Conservation (phyloP, 495 filamentous ascomycete genomes). For the Podospora pseudoanserina region DNA sequence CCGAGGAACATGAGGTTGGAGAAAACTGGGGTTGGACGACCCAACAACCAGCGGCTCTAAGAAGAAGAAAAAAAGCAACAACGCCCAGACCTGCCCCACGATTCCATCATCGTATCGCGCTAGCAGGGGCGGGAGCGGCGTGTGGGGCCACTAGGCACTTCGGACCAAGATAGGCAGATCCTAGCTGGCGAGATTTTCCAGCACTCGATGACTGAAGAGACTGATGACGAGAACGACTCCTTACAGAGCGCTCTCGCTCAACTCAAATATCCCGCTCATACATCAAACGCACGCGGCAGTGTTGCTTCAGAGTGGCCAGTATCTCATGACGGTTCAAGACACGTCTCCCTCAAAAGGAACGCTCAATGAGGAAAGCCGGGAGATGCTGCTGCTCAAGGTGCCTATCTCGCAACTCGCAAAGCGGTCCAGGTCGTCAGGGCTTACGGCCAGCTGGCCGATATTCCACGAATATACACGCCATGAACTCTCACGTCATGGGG, state of each 20-base stretch:
- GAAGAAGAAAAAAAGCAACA: slow-evolving; percentile 13
- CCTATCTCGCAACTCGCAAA: background rate
- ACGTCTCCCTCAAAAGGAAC: background rate
- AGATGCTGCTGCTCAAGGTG: background rate
- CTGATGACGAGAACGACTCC: background rate
- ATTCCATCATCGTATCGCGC: slow-evolving; percentile 10
- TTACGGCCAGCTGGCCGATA: background rate
- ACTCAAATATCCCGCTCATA: background rate
- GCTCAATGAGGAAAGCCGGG: slow-evolving; percentile 8
- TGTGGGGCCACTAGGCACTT: slow-evolving; percentile 23
- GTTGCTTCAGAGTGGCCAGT: background rate
- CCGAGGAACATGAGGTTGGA: slow-evolving; percentile 13
- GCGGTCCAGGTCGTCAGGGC: background rate
- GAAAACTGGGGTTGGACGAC: slow-evolving; percentile 24
- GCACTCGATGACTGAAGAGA: background rate
- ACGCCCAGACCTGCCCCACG: slow-evolving; percentile 16
- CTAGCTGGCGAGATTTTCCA: background rate
- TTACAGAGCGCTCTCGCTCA: background rate
- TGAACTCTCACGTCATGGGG: background rate
- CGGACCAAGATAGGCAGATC: slow-evolving; percentile 12
- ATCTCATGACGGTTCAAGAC: slow-evolving; percentile 4
- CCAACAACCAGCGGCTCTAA: slow-evolving; percentile 21
- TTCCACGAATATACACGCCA: background rate
- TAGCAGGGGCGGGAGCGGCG: background rate
- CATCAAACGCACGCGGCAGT: background rate